Conservation (phyloP, 129 eudicot genomes). For the Flaveria sonorensis region DNA sequence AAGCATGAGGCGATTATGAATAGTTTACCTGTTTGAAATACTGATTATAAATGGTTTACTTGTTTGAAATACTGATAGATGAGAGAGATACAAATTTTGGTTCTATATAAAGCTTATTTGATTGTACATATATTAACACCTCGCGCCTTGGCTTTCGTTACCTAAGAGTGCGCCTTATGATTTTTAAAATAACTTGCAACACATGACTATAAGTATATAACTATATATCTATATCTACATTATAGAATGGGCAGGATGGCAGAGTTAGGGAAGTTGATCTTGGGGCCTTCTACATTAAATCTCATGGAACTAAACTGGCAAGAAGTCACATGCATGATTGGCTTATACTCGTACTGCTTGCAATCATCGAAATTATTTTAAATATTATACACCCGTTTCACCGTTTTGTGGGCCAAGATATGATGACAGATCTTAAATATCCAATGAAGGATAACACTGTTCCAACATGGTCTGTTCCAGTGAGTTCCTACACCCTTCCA, state of each 20-base stretch:
- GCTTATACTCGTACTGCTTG: slow-evolving; percentile 69
- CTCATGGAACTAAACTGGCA: slow-evolving; percentile 70
- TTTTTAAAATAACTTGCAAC: not conserved
- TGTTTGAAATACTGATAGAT: too few species aligned
- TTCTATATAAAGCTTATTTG: too few species aligned
- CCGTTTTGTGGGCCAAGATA: slow-evolving; percentile 73
- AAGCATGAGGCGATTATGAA: not conserved
- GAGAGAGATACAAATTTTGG: not conserved
- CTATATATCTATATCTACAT: slow-evolving; percentile 15
- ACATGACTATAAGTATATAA: not conserved
- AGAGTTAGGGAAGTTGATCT: slow-evolving; percentile 50
- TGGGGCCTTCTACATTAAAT: slow-evolving; percentile 53
- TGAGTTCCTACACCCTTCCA: slow-evolving; percentile 38
- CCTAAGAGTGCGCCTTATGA: not conserved
- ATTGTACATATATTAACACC: not conserved
- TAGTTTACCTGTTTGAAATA: too few species aligned
- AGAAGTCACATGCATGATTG: slow-evolving; percentile 68
- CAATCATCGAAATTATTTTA: slow-evolving; percentile 49
- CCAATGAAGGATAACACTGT: slow-evolving; percentile 86
- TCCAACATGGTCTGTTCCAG: slow-evolving; percentile 89
- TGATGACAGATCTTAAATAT: slow-evolving; percentile 79
- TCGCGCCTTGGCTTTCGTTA: not conserved
- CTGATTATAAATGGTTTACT: not conserved
- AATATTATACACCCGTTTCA: slow-evolving; percentile 64
- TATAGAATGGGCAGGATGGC: slow-evolving; percentile 41